Evolutionary conservation across 768 basidiomycete species (phyloP), one percentile per base, ranked within the genome.

Genomic region (Lenzites betulinus): DNA sequence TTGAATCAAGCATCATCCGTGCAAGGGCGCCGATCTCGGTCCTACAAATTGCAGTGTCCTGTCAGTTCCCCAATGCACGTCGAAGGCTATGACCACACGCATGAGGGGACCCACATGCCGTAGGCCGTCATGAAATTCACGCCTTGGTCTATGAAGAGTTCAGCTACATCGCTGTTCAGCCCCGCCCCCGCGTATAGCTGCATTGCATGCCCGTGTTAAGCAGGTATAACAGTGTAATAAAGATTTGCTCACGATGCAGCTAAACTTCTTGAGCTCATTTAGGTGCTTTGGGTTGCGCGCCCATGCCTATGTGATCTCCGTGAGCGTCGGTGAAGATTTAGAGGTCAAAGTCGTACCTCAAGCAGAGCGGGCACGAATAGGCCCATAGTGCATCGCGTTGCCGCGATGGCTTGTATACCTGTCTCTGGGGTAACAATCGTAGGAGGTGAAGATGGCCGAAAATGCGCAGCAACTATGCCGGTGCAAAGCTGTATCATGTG

Each of bases 141-240:
- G 0, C 78, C 78, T n/a, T 71, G 64, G 18, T 66, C 60, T 4
- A 65, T 64, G 22, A 80, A 41, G 16, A 51, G 50, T n/a, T 80
- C 73, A 0, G 78, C 79, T 1, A 71, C 62, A 3, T 66, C 68
- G 53, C 73, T 63, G 13, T 75, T 71, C 5, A 81, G 49, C 9
- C 78, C 74, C 0, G 76, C 78, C n/a, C 79, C 78, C 12, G 72
- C 76, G 46, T 66, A 79, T 0, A 65, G 7, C 79, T 80, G 25
- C n/a, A n/a, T 1, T 11, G 33, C 30, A 33, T 4, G 30, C 6
- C 9, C 23, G 8, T n/a, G 13, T 33, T 7, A 3, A 22, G 15
- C 2, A 48, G 26, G 3, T 39, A 39, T 25, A 22, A 0, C 12
- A 30, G 25, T n/a, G 6, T 51, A 38, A 42, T n/a, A 23, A 11